Evolutionary conservation across 345 rosid genomes (phyloP), one percentile per base, ranked within the genome.

Genomic region (Acer saccharum): DNA sequence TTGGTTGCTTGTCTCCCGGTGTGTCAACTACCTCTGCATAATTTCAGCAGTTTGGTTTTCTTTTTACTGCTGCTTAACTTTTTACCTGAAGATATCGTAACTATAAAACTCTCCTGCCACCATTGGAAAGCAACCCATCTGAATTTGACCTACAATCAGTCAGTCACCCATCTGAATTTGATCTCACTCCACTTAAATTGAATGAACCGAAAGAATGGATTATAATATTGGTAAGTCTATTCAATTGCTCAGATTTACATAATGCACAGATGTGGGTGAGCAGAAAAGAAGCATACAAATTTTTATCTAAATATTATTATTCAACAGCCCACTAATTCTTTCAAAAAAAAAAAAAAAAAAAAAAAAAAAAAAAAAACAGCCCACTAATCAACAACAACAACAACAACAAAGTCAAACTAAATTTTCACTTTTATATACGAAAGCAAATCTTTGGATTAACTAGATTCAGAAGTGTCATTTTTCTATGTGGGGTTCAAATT

Each of bases 351-450:
- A 13, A 23, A 63, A 21, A 68, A 14, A 46, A 18, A 13, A 23
- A 63, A 7, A 16, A 0, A 35, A 69, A 67, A 6, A 62, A 70
- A n/a, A 25, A 68, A 17, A 29, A 68, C 79, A 80, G 32, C n/a
- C 57, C 10, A 83, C 39, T 44, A 57, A 44, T 6, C n/a, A n/a
- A n/a, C n/a, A n/a, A n/a, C 48, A 44, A 44, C 57, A 84, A 76
- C 82, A 46, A 79, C 79, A 83, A 43, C 71, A 11, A 74, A 72
- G 54, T 66, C 62, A 60, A 60, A 66, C 54, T 8, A 74, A 64
- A 18, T 35, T 29, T 58, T 7, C 13, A 61, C 64, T 46, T 72
- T 64, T 61, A 14, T 55, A 12, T 20, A 17, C 25, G n/a, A 73
- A 80, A 52, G 16, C 44, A 55, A 46, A 25, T 48, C 55, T 75